Conservation (phyloP, 805 yeast genomes). For the Yamadazyma nakazawae region DNA sequence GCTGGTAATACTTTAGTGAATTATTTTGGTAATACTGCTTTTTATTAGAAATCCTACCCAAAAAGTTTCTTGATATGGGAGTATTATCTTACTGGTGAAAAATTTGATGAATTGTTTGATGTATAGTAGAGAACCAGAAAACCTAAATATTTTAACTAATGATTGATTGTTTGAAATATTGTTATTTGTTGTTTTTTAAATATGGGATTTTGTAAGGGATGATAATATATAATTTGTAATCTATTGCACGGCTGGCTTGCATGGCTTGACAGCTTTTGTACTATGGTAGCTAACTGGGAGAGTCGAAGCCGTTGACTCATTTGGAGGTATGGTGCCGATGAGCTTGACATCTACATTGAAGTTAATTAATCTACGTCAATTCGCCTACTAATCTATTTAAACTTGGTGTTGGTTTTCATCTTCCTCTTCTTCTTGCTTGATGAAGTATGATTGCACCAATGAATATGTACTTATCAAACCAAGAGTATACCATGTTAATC, state of each 20-base stretch:
- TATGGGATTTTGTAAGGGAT: constrained; percentile 7
- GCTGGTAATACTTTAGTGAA: constrained; percentile 2
- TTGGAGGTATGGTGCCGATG: too few species aligned
- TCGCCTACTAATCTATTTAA: neutral
- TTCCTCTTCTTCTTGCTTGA: constrained; percentile 28
- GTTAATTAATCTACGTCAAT: neutral
- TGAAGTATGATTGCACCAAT: constrained; percentile 19
- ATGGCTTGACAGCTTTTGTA: too few species aligned
- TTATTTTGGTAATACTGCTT: neutral
- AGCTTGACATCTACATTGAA: too few species aligned
- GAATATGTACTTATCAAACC: constrained; percentile 20
- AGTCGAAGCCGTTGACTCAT: neutral
- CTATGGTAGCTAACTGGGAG: neutral
- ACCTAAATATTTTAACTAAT: neutral
- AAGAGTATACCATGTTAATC: constrained; percentile 32
- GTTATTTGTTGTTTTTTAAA: constrained; percentile 1
- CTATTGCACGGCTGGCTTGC: too few species aligned
- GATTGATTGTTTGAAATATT: constrained; percentile 4
- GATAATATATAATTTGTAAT: constrained; percentile 6
- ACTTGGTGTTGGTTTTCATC: neutral
- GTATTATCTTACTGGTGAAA: neutral
- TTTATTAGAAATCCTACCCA: neutral
- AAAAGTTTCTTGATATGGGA: neutral
- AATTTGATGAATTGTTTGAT: neutral
- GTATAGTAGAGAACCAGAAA: neutral